A percentile compares a stretch with the other conserved stretches of the same genome.
Evolutionary conservation across 768 basidiomycete genomes (phyloP).

Genomic region (Leccinum rimulosum): DNA sequence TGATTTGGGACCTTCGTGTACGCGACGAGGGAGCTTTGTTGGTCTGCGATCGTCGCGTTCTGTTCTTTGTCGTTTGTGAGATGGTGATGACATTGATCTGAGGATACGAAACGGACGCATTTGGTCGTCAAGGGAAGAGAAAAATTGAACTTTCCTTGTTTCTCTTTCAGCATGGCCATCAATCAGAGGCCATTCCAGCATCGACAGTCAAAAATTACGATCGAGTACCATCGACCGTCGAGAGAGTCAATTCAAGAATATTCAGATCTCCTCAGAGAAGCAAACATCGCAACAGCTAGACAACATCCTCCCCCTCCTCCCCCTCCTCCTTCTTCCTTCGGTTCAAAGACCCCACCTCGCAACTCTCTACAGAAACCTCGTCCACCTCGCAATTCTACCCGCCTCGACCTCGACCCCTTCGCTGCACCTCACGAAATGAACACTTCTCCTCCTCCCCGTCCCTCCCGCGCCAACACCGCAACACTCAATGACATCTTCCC

Average conservation of each 20-base stretch:
- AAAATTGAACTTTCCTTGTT: neutral
- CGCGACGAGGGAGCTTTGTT: neutral
- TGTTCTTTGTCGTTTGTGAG: slow-evolving; percentile 14
- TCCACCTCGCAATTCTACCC: slow-evolving; percentile 45
- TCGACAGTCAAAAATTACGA: slow-evolving; percentile 58
- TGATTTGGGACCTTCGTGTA: slow-evolving; percentile 34
- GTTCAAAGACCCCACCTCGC: slow-evolving; percentile 35
- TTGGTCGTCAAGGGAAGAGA: neutral
- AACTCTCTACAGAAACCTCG: slow-evolving; percentile 65
- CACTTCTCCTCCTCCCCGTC: slow-evolving; percentile 64
- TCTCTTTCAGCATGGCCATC: slow-evolving; percentile 19
- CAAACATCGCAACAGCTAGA: slow-evolving; percentile 35
- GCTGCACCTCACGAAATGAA: slow-evolving; percentile 37
- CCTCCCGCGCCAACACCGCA: slow-evolving; percentile 82
- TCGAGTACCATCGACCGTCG: slow-evolving; percentile 76
- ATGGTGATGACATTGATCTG: neutral
- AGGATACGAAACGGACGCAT: neutral
- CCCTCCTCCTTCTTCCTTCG: slow-evolving; percentile 39
- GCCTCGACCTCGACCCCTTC: slow-evolving; percentile 59
- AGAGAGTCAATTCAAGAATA: slow-evolving; percentile 77
- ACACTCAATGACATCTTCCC: slow-evolving; percentile 75
- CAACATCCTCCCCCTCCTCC: slow-evolving; percentile 26
- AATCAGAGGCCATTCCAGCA: slow-evolving; percentile 48
- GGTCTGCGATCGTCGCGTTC: slow-evolving; percentile 2
- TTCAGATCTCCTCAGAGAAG: slow-evolving; percentile 65